Evolutionary conservation across 768 basidiomycete genomes (phyloP).

Genomic region (Tulasnella sp.): DNA sequence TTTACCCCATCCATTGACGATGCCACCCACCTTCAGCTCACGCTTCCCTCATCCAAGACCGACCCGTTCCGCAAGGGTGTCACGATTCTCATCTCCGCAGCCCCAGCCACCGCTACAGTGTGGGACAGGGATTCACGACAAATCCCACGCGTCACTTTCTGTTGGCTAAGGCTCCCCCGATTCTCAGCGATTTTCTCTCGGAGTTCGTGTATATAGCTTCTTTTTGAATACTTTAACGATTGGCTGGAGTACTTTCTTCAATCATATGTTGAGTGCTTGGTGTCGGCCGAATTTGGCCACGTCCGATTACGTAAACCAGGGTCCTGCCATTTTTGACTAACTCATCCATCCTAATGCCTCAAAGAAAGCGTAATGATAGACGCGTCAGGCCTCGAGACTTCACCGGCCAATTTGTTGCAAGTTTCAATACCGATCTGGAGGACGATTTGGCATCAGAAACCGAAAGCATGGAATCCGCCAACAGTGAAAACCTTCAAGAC

Average conservation of each 20-base stretch:
- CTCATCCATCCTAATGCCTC: background rate
- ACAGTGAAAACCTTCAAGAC: background rate
- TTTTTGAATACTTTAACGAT: background rate
- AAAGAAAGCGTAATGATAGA: background rate
- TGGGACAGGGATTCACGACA: background rate
- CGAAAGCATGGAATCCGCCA: background rate
- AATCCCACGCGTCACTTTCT: background rate
- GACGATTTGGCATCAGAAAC: background rate
- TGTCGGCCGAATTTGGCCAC: background rate
- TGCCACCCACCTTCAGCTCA: too few relatives aligned
- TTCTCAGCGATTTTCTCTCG: background rate
- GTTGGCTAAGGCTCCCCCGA: background rate
- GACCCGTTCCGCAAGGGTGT: too few relatives aligned
- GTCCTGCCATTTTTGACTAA: background rate
- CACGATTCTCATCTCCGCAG: too few relatives aligned
- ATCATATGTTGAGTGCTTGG: background rate
- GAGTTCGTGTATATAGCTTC: background rate
- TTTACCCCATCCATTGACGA: too few relatives aligned
- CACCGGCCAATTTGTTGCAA: background rate
- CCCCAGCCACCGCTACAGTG: background rate
- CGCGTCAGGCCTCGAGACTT: background rate
- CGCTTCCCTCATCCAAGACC: too few relatives aligned
- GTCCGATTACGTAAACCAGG: background rate
- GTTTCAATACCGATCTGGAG: background rate
- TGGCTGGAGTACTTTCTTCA: background rate